These are phyloP conservation scores for Trichoderma sp. DNA, from an alignment of 2,329 filamentous ascomycete species.

Conservation along the genomic window DNA sequence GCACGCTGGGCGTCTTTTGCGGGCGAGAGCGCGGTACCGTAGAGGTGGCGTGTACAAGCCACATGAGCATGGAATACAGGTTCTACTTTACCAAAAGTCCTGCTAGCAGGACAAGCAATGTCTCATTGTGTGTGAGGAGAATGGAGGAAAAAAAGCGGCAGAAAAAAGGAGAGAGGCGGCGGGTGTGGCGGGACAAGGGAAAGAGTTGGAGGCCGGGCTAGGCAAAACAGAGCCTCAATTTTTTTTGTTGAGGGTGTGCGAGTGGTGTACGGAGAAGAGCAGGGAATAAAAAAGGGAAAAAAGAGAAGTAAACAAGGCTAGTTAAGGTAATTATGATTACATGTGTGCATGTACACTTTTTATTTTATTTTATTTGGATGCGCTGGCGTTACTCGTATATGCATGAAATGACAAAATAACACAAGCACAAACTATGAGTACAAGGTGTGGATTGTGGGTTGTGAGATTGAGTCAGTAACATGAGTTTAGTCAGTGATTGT, in stretches of 20 bases:
- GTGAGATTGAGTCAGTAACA: not conserved
- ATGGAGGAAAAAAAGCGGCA: not conserved
- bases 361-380: not conserved
- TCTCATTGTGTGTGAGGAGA: not conserved
- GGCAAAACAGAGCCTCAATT: not conserved
- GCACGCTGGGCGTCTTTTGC: not conserved
- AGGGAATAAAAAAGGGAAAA: not conserved
- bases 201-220: not conserved
- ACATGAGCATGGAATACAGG: not conserved
- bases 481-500: not conserved
- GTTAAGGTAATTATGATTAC: not conserved
- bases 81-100: not conserved
- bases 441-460: not conserved
- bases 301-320: not conserved
- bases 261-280: not conserved
- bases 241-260: not conserved
- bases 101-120: not conserved
- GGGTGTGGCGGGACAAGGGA: not conserved
- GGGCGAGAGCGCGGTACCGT: not conserved
- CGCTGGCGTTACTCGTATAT: not conserved
- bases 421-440: not conserved
- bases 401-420: not conserved
- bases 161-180: not conserved
- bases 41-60: not conserved
- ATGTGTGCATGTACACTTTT: not conserved